Base-by-base conservation (phyloP, 2,329 filamentous ascomycete genomes). In the Aspergillus floridensis region DNA sequence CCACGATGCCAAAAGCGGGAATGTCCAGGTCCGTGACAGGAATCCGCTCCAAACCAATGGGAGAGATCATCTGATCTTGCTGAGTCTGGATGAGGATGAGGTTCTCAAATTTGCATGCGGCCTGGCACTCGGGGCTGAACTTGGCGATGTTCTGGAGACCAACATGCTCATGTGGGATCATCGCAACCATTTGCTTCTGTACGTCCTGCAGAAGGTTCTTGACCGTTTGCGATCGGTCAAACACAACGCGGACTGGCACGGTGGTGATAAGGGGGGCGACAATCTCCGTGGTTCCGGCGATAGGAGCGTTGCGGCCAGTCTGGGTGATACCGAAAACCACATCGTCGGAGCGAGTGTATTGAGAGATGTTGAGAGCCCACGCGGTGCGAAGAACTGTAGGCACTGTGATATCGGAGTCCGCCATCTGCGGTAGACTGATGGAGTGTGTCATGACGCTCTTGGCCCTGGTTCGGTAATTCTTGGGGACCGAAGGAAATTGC, bases 151-250 rank as follows among this genome's bases (percentile, higher is more conserved):
- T 72, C 53, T 77, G 76, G 16, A 80, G 54, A 3, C 77, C 78
- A 4, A 82, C 79, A 67, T 89, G 85, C 72, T 88, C 84, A 65
- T 86, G 82, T 0, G 83, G 81, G 2, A 87, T 86, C 57, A 83
- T 79, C 4, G 76, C 72, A 0, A 83, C 74, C 0, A 79, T 81
- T 57, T 81, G 79, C 24, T 81, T 73, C 47, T 87, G 84, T 3
- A 88, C 76, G 2, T 74, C 69, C 49, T 81, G 76, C 4, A 88
- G 73, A 59, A 81, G 85, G 38, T 83, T 77, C 0, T 71, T 67
- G 2, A 75, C 69, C 26, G 72, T 72, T 48, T 73, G 66, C 50
- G 65, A 22, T 6, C 6, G 19, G 5, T 61, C 26, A 16, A 65
- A 24, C 11, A 22, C 46, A 8, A 64, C 32, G 6, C 62, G 56